These are phyloP conservation scores for Suillus bovinus DNA, from an alignment of 768 basidiomycete genomes.

Conservation along the genomic window DNA sequence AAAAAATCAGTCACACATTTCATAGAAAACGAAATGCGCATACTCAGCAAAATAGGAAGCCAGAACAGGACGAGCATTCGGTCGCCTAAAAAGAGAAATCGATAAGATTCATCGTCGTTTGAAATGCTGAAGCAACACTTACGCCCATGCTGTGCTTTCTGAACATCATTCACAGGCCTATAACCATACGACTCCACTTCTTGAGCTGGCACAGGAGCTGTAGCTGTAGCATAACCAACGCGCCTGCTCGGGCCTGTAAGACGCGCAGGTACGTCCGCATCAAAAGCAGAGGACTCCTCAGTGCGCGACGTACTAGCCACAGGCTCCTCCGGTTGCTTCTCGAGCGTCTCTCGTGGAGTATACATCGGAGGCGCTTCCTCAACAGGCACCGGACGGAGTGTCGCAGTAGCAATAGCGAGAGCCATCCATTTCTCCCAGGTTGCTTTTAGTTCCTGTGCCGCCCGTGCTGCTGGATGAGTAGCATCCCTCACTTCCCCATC, in stretches of 20 bases:
- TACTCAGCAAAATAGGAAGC: conserved; percentile 81
- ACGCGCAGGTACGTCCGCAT: conserved; percentile 21
- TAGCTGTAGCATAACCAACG: conserved; percentile 47
- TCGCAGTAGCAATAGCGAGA: conserved; percentile 49
- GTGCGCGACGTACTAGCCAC: conserved; percentile 3
- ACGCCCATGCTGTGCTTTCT: conserved; percentile 69
- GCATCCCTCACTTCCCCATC: conserved; percentile 34
- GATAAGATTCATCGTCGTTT: conserved; percentile 10
- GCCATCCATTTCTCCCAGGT: conserved; percentile 80
- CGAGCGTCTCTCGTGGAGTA: conserved; percentile 54
- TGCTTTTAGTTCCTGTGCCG: conserved; percentile 63
- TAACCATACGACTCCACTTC: conserved; percentile 73
- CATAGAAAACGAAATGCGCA: conserved; percentile 33
- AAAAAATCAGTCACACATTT: conserved; percentile 13
- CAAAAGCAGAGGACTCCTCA: conserved; percentile 8
- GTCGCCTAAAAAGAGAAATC: conserved; percentile 48
- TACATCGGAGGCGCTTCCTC: conserved; percentile 73
- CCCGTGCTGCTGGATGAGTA: conserved; percentile 39
- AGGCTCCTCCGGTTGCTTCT: conserved; percentile 22
- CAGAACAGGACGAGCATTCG: conserved; percentile 85
- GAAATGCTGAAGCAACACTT: conserved; percentile 17
- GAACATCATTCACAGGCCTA: conserved; percentile 47
- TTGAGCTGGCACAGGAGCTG: conserved; percentile 54
- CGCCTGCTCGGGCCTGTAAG: conserved; percentile 38
- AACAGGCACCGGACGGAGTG: conserved; percentile 39